Base-by-base conservation (phyloP, 1,139 yeast genomes). In the Hemisphaericaspora lyxosophila region DNA sequence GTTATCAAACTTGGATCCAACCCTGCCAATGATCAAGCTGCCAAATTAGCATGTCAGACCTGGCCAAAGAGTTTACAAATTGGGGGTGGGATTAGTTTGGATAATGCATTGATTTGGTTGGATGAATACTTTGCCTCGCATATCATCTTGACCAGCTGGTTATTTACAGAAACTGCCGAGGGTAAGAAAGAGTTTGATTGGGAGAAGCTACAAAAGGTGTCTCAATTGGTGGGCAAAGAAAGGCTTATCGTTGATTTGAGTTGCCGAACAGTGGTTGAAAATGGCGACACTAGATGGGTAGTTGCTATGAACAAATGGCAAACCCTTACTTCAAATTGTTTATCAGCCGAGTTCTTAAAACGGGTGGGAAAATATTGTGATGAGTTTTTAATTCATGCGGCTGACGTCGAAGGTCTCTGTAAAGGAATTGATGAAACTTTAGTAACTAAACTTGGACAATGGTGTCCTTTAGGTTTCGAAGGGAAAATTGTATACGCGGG, bases 291-390 rank as follows among this genome's bases (percentile, higher is more conserved):
- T 3, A 62, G 65, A 34, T 92, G 98, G 98, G 77, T 82, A 17
- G 97, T 94, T 6, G 97, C 97, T 4, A 92, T 89, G 80, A 89
- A 94, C 61, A 85, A 90, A 59, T 92, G 98, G 98, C 97, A 90
- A 61, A 86, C 94, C 0, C 64, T 90, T 29, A 92, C 98, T 0
- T 72, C 70, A 33, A 74, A 81, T 35, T 75, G 64, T 39, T 67
- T 92, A 39, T 68, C 70, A 36, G 57, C 59, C 29, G 75, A 74
- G 22, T 75, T 86, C 22, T 72, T 92, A 40, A 57, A 51, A 4
- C 46, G 60, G 39, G 72, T 92, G 26, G 64, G 84, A 11, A 41
- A 69, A 35, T 86, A 83, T 59, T 87, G 97, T 53, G 76, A 79
- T 46, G 98, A 92, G 61, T 86, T 90, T 53, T 67, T 92, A 42